phyloP scores from a whole-genome alignment of 139 green algal species.

The Desmodesmus armatus region DNA sequence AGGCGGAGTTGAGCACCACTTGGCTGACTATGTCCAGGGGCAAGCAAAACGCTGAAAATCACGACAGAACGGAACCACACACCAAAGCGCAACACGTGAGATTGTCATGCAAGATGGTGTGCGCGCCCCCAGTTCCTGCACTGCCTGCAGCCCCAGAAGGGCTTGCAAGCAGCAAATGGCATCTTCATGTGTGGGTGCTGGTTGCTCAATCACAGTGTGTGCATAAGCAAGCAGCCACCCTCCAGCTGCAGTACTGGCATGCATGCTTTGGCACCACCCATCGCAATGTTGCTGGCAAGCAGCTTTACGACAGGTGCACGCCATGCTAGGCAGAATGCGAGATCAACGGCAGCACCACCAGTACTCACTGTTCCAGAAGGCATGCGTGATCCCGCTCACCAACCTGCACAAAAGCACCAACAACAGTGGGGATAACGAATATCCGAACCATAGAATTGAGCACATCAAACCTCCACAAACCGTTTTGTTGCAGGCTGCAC shows the following conservation, averaged over 20 bases:
- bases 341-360: background rate
- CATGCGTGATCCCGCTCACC: background rate
- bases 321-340: background rate
- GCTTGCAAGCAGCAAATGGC: background rate
- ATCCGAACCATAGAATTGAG: background rate
- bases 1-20: background rate
- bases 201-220: background rate
- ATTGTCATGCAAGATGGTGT: background rate
- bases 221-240: background rate
- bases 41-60: background rate
- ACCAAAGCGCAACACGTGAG: background rate
- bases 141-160: background rate
- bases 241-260: background rate
- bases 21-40: background rate
- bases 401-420: no score
- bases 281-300: no score
- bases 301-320: background rate
- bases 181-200: background rate
- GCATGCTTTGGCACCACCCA: no score
- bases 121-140: background rate
- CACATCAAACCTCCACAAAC: background rate
- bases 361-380: conserved; percentile 7
- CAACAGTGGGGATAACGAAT: background rate
- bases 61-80: background rate
- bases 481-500: background rate